Evolutionary conservation across 768 basidiomycete genomes (phyloP), one percentile per base, ranked within the genome.

Genomic region (Russula ochroleuca): DNA sequence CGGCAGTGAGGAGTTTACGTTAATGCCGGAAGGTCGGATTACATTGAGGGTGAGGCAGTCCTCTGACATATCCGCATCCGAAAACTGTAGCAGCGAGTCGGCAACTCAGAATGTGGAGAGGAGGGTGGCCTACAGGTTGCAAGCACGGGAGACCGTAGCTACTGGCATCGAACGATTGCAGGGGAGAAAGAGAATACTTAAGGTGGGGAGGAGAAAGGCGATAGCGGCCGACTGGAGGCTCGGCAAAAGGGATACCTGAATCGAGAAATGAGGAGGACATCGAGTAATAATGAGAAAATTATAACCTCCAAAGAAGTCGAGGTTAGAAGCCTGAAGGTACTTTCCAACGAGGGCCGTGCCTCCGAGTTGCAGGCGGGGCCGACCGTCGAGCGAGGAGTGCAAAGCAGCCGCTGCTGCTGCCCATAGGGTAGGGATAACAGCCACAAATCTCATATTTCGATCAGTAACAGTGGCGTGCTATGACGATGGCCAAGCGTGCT

Each of bases 41-140:
- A 84, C 70, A 68, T 83, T 83, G 50, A 83, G 64, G 9, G 71
- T 77, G 49, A 84, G 70, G 63, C 82, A 83, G 65, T 83, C 77
- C 67, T 84, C 83, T 1, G 76, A 77, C 35, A 72, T 68, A 37
- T 60, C 33, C 23, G 33, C 35, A 35, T 47, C 19, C 57, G 57
- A 35, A 37, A 1, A 11, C 53, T 48, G 31, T 23, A 19, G 7
- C n/a, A 19, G 7, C n/a, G 43, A n/a, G 8, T 47, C 38, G 7
- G 41, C 21, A 28, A 25, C n/a, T 13, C 2, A 56, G n/a, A n/a
- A 37, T 8, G 47, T 43, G 10, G 9, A 37, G 15, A n/a, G n/a
- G n/a, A n/a, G 47, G 23, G 38, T 61, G 28, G 51, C 57, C 19
- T 28, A 55, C 67, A 14, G 64, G 53, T 59, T 76, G 75, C 1